Evolutionary conservation across 257 asterid genomes (phyloP), one percentile per base, ranked within the genome.

Genomic region (Nicotiana benthamiana): DNA sequence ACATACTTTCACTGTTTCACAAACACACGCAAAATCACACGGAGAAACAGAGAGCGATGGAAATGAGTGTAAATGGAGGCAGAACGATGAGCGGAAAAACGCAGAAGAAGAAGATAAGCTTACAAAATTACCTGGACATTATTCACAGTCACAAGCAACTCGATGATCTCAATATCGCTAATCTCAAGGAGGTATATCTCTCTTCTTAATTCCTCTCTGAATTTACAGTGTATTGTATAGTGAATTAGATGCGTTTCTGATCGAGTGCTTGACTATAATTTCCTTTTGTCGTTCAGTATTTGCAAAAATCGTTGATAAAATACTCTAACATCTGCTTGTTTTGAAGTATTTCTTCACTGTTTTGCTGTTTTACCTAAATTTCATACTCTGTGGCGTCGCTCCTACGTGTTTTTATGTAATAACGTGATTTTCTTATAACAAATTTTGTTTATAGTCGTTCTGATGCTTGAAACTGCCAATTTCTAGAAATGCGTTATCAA

Each of bases 171-270:
- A 84, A 81, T 36, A 40, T 43, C 43, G 74, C 24, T 70, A 82
- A 77, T 26, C 86, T 86, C 83, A 84, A 81, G 27, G 84, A 84
- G 84, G 89, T 82, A 34, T n/a, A 5, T 9, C 46, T 61, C 66
- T 48, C 17, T 2, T 5, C 30, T 57, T 67, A n/a, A 12, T 12
- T 51, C 54, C 54, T 51, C 54, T 51, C 16, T 51, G 54, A 48
- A 10, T 51, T 13, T 51, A 51, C 54, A 12, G 17, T 51, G 18
- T 51, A 3, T 12, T 51, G 1, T 51, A 13, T 51, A 40, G 46
- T 40, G 46, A 8, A 40, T 40, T 40, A 40, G 3, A 40, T 40
- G 46, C 46, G 11, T 7, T 40, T 40, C 46, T 0, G 46, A 40
- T 40, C 9, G 46, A 40, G 1, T 40, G 46, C 46, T 40, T 7